Evolutionary conservation across 116 monocot species (phyloP).

Genomic region (Dioscorea cayenensis): DNA sequence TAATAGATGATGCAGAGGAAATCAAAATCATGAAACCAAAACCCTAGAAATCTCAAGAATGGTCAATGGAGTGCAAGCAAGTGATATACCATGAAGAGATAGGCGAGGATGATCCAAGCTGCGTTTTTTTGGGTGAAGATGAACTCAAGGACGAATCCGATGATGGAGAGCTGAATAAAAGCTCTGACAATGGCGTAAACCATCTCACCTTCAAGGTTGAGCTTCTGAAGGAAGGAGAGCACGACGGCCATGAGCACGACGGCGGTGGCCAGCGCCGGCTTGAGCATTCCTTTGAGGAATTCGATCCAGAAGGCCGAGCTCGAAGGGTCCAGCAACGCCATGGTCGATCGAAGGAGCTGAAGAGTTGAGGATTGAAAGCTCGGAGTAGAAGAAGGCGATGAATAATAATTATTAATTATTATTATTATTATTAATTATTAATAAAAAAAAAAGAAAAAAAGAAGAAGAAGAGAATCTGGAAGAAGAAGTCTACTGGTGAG

Average conservation of each 20-base stretch:
- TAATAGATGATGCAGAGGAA: too few species aligned
- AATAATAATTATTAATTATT: too few species aligned
- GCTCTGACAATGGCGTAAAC: conserved; percentile 57
- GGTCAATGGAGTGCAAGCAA: background rate
- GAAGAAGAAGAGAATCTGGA: too few species aligned
- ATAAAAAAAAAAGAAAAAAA: too few species aligned
- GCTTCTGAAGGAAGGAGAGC: conserved; percentile 58
- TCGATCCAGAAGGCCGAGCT: conserved; percentile 37
- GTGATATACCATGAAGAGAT: conserved; percentile 74
- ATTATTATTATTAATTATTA: too few species aligned
- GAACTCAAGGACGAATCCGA: conserved; percentile 91
- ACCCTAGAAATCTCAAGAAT: background rate
- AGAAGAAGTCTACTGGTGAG: too few species aligned
- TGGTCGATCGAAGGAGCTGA: background rate
- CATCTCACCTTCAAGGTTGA: conserved; percentile 79
- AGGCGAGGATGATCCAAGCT: conserved; percentile 81
- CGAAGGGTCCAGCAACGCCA: background rate
- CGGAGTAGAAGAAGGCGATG: background rate
- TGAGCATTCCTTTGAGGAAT: conserved; percentile 74
- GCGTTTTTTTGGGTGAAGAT: conserved; percentile 80
- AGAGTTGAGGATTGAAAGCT: background rate
- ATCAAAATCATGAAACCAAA: too few species aligned
- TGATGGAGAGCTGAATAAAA: conserved; percentile 83
- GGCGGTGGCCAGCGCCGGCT: conserved; percentile 58
- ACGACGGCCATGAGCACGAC: conserved; percentile 71